A percentile compares a stretch with the other conserved stretches of the same genome.
Evolutionary conservation across 2,329 filamentous ascomycete genomes (phyloP).

Genomic region (Albifimbria verrucaria): DNA sequence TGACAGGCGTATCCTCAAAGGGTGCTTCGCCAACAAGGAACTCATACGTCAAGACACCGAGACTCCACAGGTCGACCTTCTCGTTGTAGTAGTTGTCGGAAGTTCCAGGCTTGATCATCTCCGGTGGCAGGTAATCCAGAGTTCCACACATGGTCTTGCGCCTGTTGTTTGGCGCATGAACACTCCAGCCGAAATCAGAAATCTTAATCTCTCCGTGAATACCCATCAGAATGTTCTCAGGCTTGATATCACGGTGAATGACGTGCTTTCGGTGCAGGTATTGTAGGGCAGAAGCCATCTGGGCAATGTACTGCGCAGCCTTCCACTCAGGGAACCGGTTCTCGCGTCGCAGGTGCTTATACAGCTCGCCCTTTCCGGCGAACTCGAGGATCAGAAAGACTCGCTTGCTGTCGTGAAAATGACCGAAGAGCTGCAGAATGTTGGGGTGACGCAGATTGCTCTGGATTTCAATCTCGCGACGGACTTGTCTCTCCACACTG

Average conservation of each 20-base stretch:
- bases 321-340: conserved; percentile 80
- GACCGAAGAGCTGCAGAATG: conserved; percentile 76
- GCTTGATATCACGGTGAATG: conserved; percentile 97
- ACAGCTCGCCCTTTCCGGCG: conserved; percentile 79
- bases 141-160: conserved; percentile 96
- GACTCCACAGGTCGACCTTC: conserved; percentile 94
- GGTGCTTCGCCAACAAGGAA: conserved; percentile 95
- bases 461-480: conserved; percentile 85
- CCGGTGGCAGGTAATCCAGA: conserved; percentile 92
- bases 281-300: conserved; percentile 80
- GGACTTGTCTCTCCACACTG: conserved; percentile 77
- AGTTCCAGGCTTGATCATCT: conserved; percentile 86
- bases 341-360: conserved; percentile 78
- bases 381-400: conserved; percentile 87
- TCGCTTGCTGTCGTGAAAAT: conserved; percentile 85
- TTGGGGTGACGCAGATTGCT: conserved; percentile 82
- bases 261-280: conserved; percentile 97
- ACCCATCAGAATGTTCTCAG: conserved; percentile 93
- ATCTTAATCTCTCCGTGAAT: conserved; percentile 99
- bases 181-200: conserved; percentile 97
- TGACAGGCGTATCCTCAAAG: conserved; percentile 91
- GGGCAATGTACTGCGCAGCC: conserved; percentile 80
- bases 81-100: conserved; percentile 88
- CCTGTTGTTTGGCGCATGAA: conserved; percentile 92
- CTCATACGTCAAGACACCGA: conserved; percentile 94